These are phyloP conservation scores for Xylariaceae sp. DNA, from an alignment of 2,329 filamentous ascomycete species.

Conservation along the genomic window DNA sequence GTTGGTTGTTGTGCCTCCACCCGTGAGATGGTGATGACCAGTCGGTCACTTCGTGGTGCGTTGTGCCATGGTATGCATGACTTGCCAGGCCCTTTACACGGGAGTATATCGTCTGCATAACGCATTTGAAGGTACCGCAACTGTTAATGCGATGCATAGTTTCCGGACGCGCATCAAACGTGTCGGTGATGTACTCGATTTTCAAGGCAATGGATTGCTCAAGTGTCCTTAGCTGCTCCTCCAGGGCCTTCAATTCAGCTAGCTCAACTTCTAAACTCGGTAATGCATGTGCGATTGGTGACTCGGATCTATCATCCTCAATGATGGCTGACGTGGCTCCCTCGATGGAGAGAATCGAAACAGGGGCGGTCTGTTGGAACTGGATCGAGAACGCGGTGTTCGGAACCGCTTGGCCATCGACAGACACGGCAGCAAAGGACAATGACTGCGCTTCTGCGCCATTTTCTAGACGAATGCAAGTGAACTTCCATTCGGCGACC, in stretches of 20 bases:
- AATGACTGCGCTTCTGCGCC: conserved; percentile 41
- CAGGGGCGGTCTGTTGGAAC: conserved; percentile 44
- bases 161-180: conserved; percentile 29
- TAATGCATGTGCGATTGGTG: conserved; percentile 16
- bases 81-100: conserved; percentile 36
- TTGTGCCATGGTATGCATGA: conserved; percentile 27
- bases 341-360: conserved; percentile 40
- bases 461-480: conserved; percentile 40
- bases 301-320: conserved; percentile 16
- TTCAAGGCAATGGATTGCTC: conserved; percentile 40
- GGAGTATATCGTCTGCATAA: conserved; percentile 37
- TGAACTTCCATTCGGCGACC: conserved; percentile 44
- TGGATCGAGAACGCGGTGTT: conserved; percentile 39
- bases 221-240: conserved; percentile 38
- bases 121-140: conserved; percentile 42
- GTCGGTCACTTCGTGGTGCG: conserved; percentile 14
- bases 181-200: conserved; percentile 36
- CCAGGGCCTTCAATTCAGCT: conserved; percentile 42
- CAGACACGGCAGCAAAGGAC: conserved; percentile 38
- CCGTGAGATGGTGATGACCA: conserved; percentile 22
- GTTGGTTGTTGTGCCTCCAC: conserved; percentile 14
- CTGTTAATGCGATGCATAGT: conserved; percentile 25
- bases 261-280: conserved; percentile 38
- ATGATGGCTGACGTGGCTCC: conserved; percentile 33
- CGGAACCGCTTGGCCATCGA: conserved; percentile 39